Base-by-base conservation (phyloP, 2,329 filamentous ascomycete species). In the Fusarium poae region DNA sequence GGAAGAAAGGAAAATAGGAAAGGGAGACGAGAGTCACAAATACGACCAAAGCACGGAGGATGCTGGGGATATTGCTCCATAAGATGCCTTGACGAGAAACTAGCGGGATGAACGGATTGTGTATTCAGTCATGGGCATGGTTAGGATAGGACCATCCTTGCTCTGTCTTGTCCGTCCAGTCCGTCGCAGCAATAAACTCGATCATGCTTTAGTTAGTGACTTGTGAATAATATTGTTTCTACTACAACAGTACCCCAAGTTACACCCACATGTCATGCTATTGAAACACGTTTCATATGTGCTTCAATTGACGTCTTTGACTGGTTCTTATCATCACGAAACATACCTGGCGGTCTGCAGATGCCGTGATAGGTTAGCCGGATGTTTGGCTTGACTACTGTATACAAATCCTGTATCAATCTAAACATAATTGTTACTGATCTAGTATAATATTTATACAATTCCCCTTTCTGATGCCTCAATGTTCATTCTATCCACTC, bases 51-150 rank as follows among this genome's bases (percentile, higher is more conserved):
- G 40, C 51, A 58, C 55, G 63, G 66, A 67, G 61, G 61, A 48
- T 60, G 40, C 57, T 53, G 67, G 55, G 55, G 55, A 67, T 34
- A 46, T 32, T 40, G 32, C 27, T 34, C 48, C 48, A 51, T 51
- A 51, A 51, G 34, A 51, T 51, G 34, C 13, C 23, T 51, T 51
- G 48, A 51, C 45, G 44, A 65, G 50, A 53, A 52, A 60, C 49
- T 67, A 65, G 61, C 66, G 66, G 60, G 56, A 65, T 66, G 55
- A 62, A 66, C 55, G 64, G 65, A 68, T 68, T 52, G 56, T 60
- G 58, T 55, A 53, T 34, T 40, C 50, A 64, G 32, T 37, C 48
- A 51, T 40, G 44, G 57, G 23, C 50, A 57, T 52, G 63, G 39
- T 9, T 44, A 30, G 42, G 46, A 67, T 67, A 49, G 37, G 35